Evolutionary conservation across 352 stramenopile genomes (phyloP), one percentile per base, ranked within the genome.

Genomic region (Globisporangium emineosum): DNA sequence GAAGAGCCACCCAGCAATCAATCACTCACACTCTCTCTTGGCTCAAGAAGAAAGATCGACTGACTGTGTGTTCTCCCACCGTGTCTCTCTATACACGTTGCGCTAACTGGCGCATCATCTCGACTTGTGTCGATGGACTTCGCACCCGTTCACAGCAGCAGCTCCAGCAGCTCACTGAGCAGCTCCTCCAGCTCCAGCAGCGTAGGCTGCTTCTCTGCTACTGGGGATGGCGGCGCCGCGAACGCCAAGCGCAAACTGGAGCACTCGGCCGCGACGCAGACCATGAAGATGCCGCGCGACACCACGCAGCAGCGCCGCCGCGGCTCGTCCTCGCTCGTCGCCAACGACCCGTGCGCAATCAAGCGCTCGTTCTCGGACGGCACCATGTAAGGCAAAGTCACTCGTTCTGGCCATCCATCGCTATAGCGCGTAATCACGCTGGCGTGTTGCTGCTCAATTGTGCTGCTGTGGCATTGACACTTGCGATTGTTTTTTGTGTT

Each of bases 191-290:
- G 43, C 43, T 42, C 56, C 7, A 70, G 65, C 29, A 59, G 64
- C 29, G 70, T 55, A 49, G 25, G 64, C 62, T 51, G 55, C 35
- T 70, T 51, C 29, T 47, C 45, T 43, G 49, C 57, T n/a, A 17
- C 37, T 47, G 40, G 40, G 17, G 67, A 60, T 23, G 81, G 85
- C 29, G 57, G 70, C 40, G 64, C 70, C 32, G 74, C 73, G 40
- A 84, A 86, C 64, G 73, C 83, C 45, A 90, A 92, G 64, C 70
- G 81, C 59, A 92, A 90, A 68, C 75, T 90, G 12, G 79, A 89
- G 42, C 59, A 70, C 45, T 50, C 58, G 27, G 23, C 35, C 12
- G 50, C 59, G 5, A 12, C 49, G 30, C 53, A 66, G 51, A 61
- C 60, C 17, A 66, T 66, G 30, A 70, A 58, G 25, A 70, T 70